These are phyloP conservation scores for Balamuthia mandrillaris DNA, from an alignment of 208 protist species.

Conservation along the genomic window DNA sequence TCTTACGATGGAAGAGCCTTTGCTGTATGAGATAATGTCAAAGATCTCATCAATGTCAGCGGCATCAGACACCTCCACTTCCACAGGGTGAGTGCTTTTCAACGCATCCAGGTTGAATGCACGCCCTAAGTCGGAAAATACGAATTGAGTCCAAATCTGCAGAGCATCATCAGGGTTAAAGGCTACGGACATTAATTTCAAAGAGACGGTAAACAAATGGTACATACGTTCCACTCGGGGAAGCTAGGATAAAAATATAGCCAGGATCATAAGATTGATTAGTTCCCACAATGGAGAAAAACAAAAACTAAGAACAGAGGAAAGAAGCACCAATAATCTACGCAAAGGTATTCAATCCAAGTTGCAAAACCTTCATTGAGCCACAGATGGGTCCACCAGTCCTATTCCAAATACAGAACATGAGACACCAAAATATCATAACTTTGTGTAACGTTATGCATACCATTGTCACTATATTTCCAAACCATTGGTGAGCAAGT, in stretches of 20 bases:
- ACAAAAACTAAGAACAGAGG: not conserved
- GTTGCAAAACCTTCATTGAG: conserved; percentile 87
- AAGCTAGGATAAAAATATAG: no score
- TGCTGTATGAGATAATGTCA: conserved; percentile 58
- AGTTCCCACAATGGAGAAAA: not conserved
- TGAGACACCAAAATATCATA: not conserved
- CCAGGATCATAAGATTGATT: no score
- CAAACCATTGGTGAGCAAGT: conserved; percentile 95
- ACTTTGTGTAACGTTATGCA: not conserved
- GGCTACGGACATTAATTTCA: not conserved
- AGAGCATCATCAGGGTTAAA: not conserved
- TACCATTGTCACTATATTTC: conserved; percentile 92
- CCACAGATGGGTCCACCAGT: conserved; percentile 96
- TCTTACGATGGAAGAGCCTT: conserved; percentile 71
- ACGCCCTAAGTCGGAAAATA: not conserved
- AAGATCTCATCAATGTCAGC: conserved; percentile 65
- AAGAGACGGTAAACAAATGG: not conserved
- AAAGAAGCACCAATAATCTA: conserved; percentile 16
- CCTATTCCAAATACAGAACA: not conserved
- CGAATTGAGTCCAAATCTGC: not conserved
- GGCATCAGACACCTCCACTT: conserved; percentile 84
- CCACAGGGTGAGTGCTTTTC: conserved; percentile 51
- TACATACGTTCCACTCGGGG: not conserved
- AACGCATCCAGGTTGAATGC: conserved; percentile 19
- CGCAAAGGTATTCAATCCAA: conserved; percentile 41